Evolutionary conservation across 805 yeast genomes (phyloP).

Genomic region (Blastobotrys chiropterorum): DNA sequence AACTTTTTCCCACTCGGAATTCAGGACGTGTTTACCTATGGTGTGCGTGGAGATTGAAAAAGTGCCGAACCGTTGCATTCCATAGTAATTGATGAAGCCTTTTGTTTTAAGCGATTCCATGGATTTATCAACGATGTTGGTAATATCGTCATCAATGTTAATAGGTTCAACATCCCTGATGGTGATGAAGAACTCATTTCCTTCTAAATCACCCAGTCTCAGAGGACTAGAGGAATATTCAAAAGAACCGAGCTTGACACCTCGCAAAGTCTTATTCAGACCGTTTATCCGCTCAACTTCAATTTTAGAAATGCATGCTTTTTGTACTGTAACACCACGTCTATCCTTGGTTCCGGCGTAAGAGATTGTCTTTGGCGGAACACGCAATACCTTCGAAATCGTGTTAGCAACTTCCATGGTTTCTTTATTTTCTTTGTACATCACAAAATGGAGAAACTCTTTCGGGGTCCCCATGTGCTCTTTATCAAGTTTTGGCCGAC

Average conservation of each 20-base stretch:
- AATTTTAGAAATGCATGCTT: conserved; percentile 60
- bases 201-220: conserved; percentile 74
- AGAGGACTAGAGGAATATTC: conserved; percentile 56
- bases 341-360: conserved; percentile 97
- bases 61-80: conserved; percentile 98
- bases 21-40: conserved; percentile 66
- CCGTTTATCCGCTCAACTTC: conserved; percentile 57
- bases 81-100: conserved; percentile 92
- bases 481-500: conserved; percentile 30
- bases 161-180: conserved; percentile 59
- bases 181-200: conserved; percentile 84
- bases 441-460: conserved; percentile 63
- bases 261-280: conserved; percentile 68
- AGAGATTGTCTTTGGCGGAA: conserved; percentile 64
- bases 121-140: conserved; percentile 42
- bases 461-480: conserved; percentile 55
- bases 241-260: conserved; percentile 77
- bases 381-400: conserved; percentile 63
- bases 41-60: conserved; percentile 87
- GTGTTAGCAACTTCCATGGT: conserved; percentile 90
- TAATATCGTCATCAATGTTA: conserved; percentile 24
- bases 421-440: conserved; percentile 92
- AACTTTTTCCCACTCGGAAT: conserved; percentile 73
- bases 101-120: conserved; percentile 50
- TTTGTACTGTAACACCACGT: conserved; percentile 91